These are phyloP conservation scores for Plantago major DNA, from an alignment of 257 asterid species.

Conservation along the genomic window DNA sequence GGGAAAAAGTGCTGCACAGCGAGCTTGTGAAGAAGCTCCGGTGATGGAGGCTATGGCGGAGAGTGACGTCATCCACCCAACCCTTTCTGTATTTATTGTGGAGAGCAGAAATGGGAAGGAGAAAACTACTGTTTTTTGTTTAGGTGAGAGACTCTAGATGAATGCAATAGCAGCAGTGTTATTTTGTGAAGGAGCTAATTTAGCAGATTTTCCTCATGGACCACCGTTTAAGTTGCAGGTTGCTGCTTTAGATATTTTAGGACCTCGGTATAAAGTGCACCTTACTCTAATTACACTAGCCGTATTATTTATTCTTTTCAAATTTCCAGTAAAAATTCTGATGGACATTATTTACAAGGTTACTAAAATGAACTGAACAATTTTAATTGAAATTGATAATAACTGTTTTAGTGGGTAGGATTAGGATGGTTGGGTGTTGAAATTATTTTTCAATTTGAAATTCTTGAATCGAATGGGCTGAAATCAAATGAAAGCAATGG, in stretches of 20 bases:
- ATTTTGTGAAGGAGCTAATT: slow-evolving; percentile 3
- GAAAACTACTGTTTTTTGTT: background rate
- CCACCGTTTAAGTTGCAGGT: background rate
- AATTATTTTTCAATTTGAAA: too few relatives aligned
- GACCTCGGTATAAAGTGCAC: too few relatives aligned
- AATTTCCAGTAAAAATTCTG: too few relatives aligned
- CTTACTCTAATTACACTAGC: too few relatives aligned
- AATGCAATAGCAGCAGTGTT: background rate
- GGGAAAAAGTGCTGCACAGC: slow-evolving; percentile 25
- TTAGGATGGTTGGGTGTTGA: too few relatives aligned
- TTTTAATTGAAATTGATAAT: too few relatives aligned
- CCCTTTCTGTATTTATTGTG: background rate
- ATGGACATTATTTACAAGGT: too few relatives aligned
- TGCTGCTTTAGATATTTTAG: background rate
- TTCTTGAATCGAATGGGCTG: too few relatives aligned
- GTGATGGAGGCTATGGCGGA: slow-evolving; percentile 34
- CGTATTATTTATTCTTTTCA: too few relatives aligned
- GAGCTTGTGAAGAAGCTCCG: slow-evolving; percentile 24
- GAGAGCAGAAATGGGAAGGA: background rate
- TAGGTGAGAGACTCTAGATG: background rate
- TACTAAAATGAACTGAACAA: too few relatives aligned
- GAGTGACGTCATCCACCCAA: slow-evolving; percentile 35
- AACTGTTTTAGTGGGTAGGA: too few relatives aligned
- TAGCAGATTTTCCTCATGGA: slow-evolving; percentile 1
- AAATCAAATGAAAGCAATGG: too few relatives aligned